A percentile compares a stretch with the other conserved stretches of the same genome.
Conservation (phyloP, 208 protist species). For the Crithidia fasciculata region DNA sequence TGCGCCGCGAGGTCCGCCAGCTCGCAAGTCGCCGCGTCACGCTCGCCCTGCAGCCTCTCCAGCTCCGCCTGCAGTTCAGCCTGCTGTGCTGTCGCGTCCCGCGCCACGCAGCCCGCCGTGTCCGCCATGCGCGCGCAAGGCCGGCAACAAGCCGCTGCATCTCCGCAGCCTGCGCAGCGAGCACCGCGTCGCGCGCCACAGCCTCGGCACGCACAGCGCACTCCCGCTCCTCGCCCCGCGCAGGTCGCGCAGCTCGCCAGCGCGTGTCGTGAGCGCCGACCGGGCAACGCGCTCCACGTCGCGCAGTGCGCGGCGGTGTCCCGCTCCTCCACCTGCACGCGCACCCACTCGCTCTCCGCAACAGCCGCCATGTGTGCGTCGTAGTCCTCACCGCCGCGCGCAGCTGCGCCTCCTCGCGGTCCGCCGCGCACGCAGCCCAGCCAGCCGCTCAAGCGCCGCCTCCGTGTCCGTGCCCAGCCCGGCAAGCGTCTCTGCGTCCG, state of each 20-base stretch:
- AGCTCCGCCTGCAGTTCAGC: slow-evolving; percentile 21
- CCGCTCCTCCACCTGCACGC: no score
- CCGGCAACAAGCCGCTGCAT: slow-evolving; percentile 18
- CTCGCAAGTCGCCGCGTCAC: slow-evolving; percentile 3
- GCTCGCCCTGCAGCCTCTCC: neutral
- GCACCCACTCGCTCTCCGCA: no score
- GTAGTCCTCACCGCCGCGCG: no score
- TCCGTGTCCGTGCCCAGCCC: no score
- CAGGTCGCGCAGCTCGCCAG: neutral
- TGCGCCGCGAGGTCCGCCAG: slow-evolving; percentile 3
- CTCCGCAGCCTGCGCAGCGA: slow-evolving; percentile 1
- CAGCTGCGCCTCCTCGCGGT: no score
- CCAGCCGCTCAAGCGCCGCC: no score
- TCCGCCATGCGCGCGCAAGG: slow-evolving; percentile 21
- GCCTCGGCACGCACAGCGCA: neutral
- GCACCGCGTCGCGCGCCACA: neutral
- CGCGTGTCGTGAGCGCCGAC: no score
- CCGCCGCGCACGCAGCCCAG: no score
- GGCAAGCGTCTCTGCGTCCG: no score
- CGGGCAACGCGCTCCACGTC: no score
- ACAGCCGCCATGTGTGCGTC: no score
- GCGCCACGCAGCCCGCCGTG: slow-evolving; percentile 15
- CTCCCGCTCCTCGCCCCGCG: neutral
- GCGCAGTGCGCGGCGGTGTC: no score
- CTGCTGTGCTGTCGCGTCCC: slow-evolving; percentile 18